These are phyloP conservation scores for Metarhizium humberi DNA, from an alignment of 2,329 filamentous ascomycete genomes.

Conservation along the genomic window DNA sequence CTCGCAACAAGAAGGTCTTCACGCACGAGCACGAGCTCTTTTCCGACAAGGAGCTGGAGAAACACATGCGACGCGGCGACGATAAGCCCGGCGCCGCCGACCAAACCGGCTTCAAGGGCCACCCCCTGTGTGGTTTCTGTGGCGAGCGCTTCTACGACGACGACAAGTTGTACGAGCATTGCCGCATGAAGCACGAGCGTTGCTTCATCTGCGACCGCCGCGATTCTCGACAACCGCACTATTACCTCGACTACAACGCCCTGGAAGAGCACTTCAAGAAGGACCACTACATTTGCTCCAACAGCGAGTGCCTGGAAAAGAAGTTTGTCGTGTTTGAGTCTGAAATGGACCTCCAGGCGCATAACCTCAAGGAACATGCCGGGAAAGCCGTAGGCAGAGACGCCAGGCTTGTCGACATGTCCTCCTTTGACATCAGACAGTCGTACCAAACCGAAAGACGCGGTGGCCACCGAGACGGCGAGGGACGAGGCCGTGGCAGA, in stretches of 20 bases:
- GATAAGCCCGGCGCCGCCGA: conserved; percentile 82
- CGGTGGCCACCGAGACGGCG: conserved; percentile 25
- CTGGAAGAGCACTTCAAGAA: conserved; percentile 79
- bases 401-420: conserved; percentile 77
- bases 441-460: conserved; percentile 55
- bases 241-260: conserved; percentile 81
- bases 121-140: conserved; percentile 92
- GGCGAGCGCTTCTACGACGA: conserved; percentile 87
- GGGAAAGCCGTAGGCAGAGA: conserved; percentile 80
- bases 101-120: conserved; percentile 92
- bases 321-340: conserved; percentile 97
- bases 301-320: conserved; percentile 86
- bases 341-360: conserved; percentile 88
- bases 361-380: conserved; percentile 78
- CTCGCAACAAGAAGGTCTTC: conserved; percentile 94
- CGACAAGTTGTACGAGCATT: conserved; percentile 90
- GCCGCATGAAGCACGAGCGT: conserved; percentile 84
- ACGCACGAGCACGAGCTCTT: conserved; percentile 97
- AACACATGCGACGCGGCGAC: conserved; percentile 85
- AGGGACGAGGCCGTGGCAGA: conserved; percentile 25
- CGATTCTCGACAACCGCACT: conserved; percentile 67
- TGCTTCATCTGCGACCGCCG: conserved; percentile 86
- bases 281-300: conserved; percentile 78
- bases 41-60: conserved; percentile 67
- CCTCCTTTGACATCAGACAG: conserved; percentile 69